phyloP scores from a whole-genome alignment of 1,284 basidiomycete species.

The Trametes polyzona region DNA sequence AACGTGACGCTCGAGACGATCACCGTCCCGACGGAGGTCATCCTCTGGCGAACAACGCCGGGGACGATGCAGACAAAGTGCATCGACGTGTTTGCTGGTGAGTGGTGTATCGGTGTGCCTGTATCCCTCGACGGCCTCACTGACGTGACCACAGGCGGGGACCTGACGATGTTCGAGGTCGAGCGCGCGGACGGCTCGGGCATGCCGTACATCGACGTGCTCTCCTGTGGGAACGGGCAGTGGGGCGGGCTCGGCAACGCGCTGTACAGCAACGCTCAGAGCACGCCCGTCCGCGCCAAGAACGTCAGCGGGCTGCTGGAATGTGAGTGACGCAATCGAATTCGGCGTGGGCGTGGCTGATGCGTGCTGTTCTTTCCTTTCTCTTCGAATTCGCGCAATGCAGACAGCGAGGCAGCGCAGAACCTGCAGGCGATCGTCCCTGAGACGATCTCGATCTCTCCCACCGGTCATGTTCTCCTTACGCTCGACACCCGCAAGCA shows the following conservation, averaged over 20 bases:
- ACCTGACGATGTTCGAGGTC: constrained; percentile 80
- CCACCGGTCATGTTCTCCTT: constrained; percentile 79
- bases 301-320: constrained; percentile 84
- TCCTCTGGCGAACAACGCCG: constrained; percentile 65
- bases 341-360: neutral
- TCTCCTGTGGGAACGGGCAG: constrained; percentile 85
- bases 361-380: neutral
- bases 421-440: constrained; percentile 73
- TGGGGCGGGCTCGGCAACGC: constrained; percentile 88
- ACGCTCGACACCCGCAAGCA: constrained; percentile 68
- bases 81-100: constrained; percentile 67
- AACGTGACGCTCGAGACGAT: constrained; percentile 74
- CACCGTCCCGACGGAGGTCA: constrained; percentile 85
- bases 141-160: constrained; percentile 58
- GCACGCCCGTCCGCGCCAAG: constrained; percentile 76
- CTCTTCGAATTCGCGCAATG: too few species aligned
- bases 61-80: constrained; percentile 63
- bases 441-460: constrained; percentile 71
- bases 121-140: neutral
- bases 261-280: constrained; percentile 77
- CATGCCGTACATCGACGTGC: constrained; percentile 63
- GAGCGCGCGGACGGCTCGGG: constrained; percentile 54
- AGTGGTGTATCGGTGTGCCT: constrained; percentile 23
- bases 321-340: constrained; percentile 59
- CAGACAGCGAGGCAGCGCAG: constrained; percentile 71